Conservation (phyloP, 2,329 filamentous ascomycete species). For the Colletotrichum cordylinicola region DNA sequence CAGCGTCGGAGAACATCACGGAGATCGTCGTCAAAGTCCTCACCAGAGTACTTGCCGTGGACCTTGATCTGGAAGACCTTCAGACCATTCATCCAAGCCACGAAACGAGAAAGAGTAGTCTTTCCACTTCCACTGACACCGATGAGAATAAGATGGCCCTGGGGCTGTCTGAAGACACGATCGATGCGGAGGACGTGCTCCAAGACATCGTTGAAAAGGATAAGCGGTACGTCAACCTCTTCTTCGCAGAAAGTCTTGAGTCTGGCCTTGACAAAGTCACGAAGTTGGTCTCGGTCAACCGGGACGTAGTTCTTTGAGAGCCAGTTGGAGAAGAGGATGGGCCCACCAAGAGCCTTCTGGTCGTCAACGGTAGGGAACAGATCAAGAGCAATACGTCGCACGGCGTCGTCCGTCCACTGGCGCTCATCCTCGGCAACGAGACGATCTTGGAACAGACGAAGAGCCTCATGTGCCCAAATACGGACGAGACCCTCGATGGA, state of each 20-base stretch:
- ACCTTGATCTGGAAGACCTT: conserved; percentile 99
- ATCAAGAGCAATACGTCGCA: conserved; percentile 85
- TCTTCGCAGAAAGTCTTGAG: conserved; percentile 99
- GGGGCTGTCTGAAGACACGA: conserved; percentile 96
- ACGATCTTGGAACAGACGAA: conserved; percentile 96
- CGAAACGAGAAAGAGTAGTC: conserved; percentile 95
- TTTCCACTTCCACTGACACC: conserved; percentile 99
- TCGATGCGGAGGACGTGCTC: conserved; percentile 99
- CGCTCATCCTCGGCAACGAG: conserved; percentile 94
- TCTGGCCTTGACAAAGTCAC: conserved; percentile 96
- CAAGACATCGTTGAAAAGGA: conserved; percentile 98
- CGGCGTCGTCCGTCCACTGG: conserved; percentile 90
- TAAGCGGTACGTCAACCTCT: conserved; percentile 96
- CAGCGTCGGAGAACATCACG: conserved; percentile 91
- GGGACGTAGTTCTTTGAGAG: conserved; percentile 98
- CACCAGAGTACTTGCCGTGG: conserved; percentile 95
- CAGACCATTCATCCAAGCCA: conserved; percentile 99
- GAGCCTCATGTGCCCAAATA: conserved; percentile 97
- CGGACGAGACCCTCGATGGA: conserved; percentile 90
- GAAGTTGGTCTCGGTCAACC: conserved; percentile 91
- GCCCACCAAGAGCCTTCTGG: conserved; percentile 84
- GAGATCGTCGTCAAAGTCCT: conserved; percentile 98
- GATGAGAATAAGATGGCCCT: conserved; percentile 97
- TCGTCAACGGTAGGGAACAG: conserved; percentile 97
- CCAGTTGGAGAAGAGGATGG: conserved; percentile 99